A percentile compares a stretch with the other conserved stretches of the same genome.
These are phyloP conservation scores for Candida chauliodis DNA, from an alignment of 805 yeast genomes.

Conservation along the genomic window DNA sequence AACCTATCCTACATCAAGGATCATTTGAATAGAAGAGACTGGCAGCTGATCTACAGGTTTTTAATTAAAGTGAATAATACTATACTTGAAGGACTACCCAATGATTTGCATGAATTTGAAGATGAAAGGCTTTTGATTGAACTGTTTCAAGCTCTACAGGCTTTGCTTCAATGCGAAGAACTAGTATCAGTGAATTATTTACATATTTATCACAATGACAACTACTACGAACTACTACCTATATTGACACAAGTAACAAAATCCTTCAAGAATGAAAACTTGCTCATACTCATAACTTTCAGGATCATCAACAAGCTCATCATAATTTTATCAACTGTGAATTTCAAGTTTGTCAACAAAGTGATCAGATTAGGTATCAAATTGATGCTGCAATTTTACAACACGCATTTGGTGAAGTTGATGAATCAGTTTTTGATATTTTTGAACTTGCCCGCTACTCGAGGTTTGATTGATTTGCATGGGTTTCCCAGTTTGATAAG, in stretches of 20 bases:
- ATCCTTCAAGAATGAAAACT: conserved; percentile 21
- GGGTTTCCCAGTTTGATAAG: conserved; percentile 23
- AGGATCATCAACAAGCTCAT: conserved; percentile 46
- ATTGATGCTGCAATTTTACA: conserved; percentile 29
- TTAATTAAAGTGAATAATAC: conserved; percentile 13
- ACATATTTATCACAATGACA: conserved; percentile 15
- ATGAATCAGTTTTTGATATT: conserved; percentile 45
- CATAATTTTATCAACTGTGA: conserved; percentile 37
- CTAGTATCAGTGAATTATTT: conserved; percentile 16
- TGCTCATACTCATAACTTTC: conserved; percentile 23
- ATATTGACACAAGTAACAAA: conserved; percentile 16
- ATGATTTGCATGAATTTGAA: too few relatives aligned
- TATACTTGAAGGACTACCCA: not conserved
- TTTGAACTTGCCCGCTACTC: conserved; percentile 36
- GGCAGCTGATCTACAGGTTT: conserved; percentile 24
- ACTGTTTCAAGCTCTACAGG: conserved; percentile 16
- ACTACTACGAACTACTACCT: conserved; percentile 18
- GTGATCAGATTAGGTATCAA: conserved; percentile 38
- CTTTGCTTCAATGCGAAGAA: conserved; percentile 21
- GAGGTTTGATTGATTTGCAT: conserved; percentile 32
- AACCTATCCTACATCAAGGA: conserved; percentile 23
- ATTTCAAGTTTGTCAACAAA: conserved; percentile 33
- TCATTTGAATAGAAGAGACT: conserved; percentile 27
- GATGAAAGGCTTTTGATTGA: conserved; percentile 22
- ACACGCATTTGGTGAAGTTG: conserved; percentile 40